Percentiles rank a stretch among this genome's conserved stretches.
phyloP scores from a whole-genome alignment of 2,329 filamentous ascomycete species.

The Tolypocladium nubicola region DNA sequence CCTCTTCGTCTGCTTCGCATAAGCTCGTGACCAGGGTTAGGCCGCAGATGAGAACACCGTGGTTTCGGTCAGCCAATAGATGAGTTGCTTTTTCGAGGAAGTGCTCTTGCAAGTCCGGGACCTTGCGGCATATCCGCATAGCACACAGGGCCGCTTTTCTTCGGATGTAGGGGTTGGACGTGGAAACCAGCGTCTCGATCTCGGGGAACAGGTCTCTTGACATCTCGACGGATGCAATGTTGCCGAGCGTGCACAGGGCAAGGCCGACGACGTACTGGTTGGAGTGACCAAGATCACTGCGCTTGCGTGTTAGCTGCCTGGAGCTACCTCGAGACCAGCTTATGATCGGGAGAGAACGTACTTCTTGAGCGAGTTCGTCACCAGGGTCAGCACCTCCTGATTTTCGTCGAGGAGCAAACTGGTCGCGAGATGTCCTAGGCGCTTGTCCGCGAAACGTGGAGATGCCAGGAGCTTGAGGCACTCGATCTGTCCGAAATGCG shows the following conservation, averaged over 20 bases:
- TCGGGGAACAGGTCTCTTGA: conserved; percentile 93
- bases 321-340: not conserved
- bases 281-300: conserved; percentile 85
- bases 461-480: conserved; percentile 95
- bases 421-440: conserved; percentile 87
- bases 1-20: conserved; percentile 89
- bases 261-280: conserved; percentile 98
- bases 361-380: conserved; percentile 98
- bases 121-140: conserved; percentile 97
- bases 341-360: conserved; percentile 25
- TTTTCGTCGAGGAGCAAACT: conserved; percentile 97
- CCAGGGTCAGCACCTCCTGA: conserved; percentile 91
- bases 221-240: conserved; percentile 98
- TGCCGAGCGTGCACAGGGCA: conserved; percentile 89
- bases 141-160: conserved; percentile 96
- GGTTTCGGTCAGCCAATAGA: conserved; percentile 84
- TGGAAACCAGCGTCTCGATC: conserved; percentile 84
- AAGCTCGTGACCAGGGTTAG: conserved; percentile 84
- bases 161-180: conserved; percentile 95
- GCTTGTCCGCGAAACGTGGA: conserved; percentile 94
- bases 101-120: conserved; percentile 93
- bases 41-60: conserved; percentile 88
- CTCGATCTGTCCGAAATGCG: conserved; percentile 98
- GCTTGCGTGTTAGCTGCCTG: conserved; percentile 7
- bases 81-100: conserved; percentile 90